Conservation (phyloP, 2,329 filamentous ascomycete genomes). For the Ophiostoma triangulosporum region DNA sequence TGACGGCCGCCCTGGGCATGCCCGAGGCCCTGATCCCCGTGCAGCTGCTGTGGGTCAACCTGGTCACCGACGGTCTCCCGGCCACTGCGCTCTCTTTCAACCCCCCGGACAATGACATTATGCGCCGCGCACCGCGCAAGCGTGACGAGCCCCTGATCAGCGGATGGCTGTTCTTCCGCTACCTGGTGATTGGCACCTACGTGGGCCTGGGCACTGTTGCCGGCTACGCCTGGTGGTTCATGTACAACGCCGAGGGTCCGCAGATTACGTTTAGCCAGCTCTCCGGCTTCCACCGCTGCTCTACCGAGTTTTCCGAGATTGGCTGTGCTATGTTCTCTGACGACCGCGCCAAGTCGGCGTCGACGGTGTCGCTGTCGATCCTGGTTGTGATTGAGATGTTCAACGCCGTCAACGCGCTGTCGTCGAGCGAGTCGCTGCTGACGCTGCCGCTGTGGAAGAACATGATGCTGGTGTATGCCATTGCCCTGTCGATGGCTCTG, state of each 20-base stretch:
- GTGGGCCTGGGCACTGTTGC: slow-evolving; percentile 90
- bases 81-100: slow-evolving; percentile 97
- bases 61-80: slow-evolving; percentile 92
- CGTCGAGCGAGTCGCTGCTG: slow-evolving; percentile 83
- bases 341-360: slow-evolving; percentile 74
- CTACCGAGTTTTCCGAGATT: slow-evolving; percentile 70
- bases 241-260: slow-evolving; percentile 82
- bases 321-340: slow-evolving; percentile 87
- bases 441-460: slow-evolving; percentile 96
- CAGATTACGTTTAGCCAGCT: slow-evolving; percentile 86
- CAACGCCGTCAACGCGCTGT: slow-evolving; percentile 96
- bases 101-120: slow-evolving; percentile 94
- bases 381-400: slow-evolving; percentile 98
- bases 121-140: slow-evolving; percentile 83
- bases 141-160: slow-evolving; percentile 85
- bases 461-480: slow-evolving; percentile 95
- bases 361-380: slow-evolving; percentile 81
- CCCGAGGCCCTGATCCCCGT: slow-evolving; percentile 94
- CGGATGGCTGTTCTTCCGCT: slow-evolving; percentile 95
- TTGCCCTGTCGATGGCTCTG: slow-evolving; percentile 79
- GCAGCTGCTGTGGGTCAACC: slow-evolving; percentile 95
- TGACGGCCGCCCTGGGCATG: slow-evolving; percentile 93
- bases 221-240: slow-evolving; percentile 99
- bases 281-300: slow-evolving; percentile 87
- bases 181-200: slow-evolving; percentile 90